Base-by-base conservation (phyloP, 2,329 filamentous ascomycete genomes). In the Karstenula rhodostoma region DNA sequence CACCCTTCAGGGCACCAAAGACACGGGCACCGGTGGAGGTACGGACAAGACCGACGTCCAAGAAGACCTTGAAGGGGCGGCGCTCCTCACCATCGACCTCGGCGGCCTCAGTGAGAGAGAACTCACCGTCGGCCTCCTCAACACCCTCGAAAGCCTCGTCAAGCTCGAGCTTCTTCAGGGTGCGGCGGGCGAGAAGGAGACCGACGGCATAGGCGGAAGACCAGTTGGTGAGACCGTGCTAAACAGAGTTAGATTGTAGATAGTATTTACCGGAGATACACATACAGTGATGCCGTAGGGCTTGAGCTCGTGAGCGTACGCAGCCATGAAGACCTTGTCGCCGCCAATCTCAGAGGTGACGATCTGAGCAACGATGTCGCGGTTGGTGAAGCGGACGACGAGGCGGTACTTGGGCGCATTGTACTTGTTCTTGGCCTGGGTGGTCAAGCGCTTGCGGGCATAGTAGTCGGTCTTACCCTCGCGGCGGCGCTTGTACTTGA, bases 401-500 rank as follows among this genome's bases (percentile, higher is more conserved):
- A 99, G 91, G 80, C 95, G 92, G 91, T 99, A 98, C 90, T 99
- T 99, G 85, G 95, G 95, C 69, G 95, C 91, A 86, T 96, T 96
- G 91, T 98, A 99, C 91, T 99, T 99, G 93, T 99, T 99, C 93
- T 98, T 99, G 86, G 95, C 95, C 89, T 99, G 95, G 87, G 93
- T 94, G 88, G 98, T 95, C 84, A 99, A 89, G 80, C 95, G 91
- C 92, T 98, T 98, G 83, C 95, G 94, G 81, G 95, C 95, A 84
- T 97, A 98, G 93, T 99, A 99, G 83, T 99, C 95, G 86, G 95
- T 99, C 92, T 99, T 99, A 82, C 95, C 95, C 79, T 90, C 81
- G 74, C 92, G 89, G 84, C 95, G 90, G 82, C 95, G 94, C 88
- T 93, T 95, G 92, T 97, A 99, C 91, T 99, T 99, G 82, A 95